phyloP scores from a whole-genome alignment of 179 eudicot genomes.

The Spergularia azorica region DNA sequence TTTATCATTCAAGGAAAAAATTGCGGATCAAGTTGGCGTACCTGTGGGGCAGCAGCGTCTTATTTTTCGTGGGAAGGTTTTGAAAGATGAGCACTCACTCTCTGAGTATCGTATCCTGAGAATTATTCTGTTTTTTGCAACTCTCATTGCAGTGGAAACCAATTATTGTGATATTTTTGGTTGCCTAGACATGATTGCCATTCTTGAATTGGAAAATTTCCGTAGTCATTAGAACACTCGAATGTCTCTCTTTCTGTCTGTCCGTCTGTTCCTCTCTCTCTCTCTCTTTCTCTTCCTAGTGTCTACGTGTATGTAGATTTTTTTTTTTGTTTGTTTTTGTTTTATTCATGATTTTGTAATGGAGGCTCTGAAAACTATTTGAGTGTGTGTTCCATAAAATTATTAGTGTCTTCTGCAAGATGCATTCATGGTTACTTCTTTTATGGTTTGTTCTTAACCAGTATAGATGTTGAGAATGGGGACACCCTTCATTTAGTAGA shows the following conservation, averaged over 20 bases:
- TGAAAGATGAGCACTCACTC: slow-evolving; percentile 82
- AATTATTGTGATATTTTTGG: not conserved
- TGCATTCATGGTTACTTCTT: slow-evolving; percentile 8
- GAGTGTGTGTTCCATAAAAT: not conserved
- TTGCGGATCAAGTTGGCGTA: slow-evolving; percentile 71
- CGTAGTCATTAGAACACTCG: not conserved
- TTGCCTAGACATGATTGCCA: not conserved
- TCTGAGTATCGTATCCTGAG: slow-evolving; percentile 91
- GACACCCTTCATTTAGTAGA: slow-evolving; percentile 89
- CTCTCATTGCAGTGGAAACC: not conserved
- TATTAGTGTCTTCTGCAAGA: not conserved
- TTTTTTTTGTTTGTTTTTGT: not conserved
- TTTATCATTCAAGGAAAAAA: slow-evolving; percentile 72
- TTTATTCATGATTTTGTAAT: not conserved
- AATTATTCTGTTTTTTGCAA: not conserved
- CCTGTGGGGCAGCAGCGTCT: slow-evolving; percentile 92
- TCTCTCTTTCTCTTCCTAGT: not conserved
- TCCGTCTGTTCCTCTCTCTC: not conserved
- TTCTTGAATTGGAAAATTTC: not conserved
- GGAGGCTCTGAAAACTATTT: not conserved
- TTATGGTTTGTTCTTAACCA: slow-evolving; percentile 46
- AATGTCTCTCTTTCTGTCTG: not conserved
- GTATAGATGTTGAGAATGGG: slow-evolving; percentile 81
- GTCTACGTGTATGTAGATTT: not conserved
- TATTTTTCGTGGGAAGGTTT: slow-evolving; percentile 91